Base-by-base conservation (phyloP, 208 protist species). In the Novymonas esmeraldas region DNA sequence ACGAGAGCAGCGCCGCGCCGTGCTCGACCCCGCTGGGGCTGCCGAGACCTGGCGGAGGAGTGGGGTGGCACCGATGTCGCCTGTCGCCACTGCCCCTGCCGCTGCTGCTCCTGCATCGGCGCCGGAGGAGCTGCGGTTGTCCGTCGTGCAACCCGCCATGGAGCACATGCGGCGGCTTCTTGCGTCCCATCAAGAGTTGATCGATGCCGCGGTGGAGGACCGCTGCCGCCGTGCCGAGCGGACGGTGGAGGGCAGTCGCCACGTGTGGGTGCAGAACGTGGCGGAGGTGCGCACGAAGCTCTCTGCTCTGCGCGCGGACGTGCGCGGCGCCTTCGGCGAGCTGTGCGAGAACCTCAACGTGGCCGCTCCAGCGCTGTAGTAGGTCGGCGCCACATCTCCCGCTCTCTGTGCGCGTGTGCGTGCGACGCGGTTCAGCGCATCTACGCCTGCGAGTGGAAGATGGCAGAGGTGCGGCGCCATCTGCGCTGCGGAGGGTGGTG, bases 121-220 rank as follows among this genome's bases (percentile, higher is more conserved):
- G n/a, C n/a, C n/a, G 36, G 76, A 80, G 45, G 64, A 67, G 45
- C 48, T 85, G 22, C 78, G 70, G 20, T 45, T 64, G 28, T 78
- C 90, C 24, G 61, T 90, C 24, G 70, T 88, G 69, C 71, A 86
- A 58, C 82, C 86, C 18, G 70, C 84, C 18, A 51, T 87, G 44
- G 85, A 87, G 48, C 87, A 95, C 59, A 75, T 95, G 56, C 82
- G 78, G 5, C 86, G 87, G 6, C 68, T 95, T 28, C 78, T 95
- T 38, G 78, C 66, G 13, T 66, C 84, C 7, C 87, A 95, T 52
- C 85, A 95, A 55, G 76, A 83, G 31, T 78, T 95, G 78, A 56
- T 95, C 51, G 64, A 85, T 34, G 74, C 82, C 11, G 39, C 78
- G 2, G 85, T 93, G 49, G 82, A 95, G 64, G 76, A 76, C 60